Evolutionary conservation across 1,284 basidiomycete genomes (phyloP).

Genomic region (Phylloporus gajari): DNA sequence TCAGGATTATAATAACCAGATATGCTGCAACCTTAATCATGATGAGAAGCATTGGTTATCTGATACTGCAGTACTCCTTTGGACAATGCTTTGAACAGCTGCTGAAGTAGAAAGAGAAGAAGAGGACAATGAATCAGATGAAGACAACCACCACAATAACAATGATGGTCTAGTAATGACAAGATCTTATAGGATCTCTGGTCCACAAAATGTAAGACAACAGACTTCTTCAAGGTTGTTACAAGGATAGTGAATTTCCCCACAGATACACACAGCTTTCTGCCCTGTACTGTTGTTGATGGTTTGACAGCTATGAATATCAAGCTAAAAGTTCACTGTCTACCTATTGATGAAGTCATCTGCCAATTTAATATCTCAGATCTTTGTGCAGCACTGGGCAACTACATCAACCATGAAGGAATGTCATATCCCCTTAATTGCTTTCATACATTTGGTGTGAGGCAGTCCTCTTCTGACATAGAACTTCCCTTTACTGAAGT

Average conservation of each 20-base stretch:
- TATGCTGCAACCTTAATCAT: neutral
- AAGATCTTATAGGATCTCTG: neutral
- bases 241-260: neutral
- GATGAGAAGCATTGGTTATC: too few relatives aligned
- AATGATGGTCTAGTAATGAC: too few relatives aligned
- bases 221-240: neutral
- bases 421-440: too few relatives aligned
- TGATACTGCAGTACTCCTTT: neutral
- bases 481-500: neutral
- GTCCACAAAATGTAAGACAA: neutral
- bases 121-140: too few relatives aligned
- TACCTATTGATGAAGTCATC: neutral
- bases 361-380: neutral
- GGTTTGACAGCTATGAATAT: neutral
- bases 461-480: neutral
- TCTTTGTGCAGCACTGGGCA: neutral
- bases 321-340: neutral
- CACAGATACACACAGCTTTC: neutral
- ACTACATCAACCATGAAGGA: neutral
- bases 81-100: too few relatives aligned
- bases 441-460: neutral
- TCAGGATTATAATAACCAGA: neutral
- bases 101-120: too few relatives aligned
- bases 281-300: neutral
- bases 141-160: too few relatives aligned